Base-by-base conservation (phyloP, 768 basidiomycete species). In the Suillus tomentosus region DNA sequence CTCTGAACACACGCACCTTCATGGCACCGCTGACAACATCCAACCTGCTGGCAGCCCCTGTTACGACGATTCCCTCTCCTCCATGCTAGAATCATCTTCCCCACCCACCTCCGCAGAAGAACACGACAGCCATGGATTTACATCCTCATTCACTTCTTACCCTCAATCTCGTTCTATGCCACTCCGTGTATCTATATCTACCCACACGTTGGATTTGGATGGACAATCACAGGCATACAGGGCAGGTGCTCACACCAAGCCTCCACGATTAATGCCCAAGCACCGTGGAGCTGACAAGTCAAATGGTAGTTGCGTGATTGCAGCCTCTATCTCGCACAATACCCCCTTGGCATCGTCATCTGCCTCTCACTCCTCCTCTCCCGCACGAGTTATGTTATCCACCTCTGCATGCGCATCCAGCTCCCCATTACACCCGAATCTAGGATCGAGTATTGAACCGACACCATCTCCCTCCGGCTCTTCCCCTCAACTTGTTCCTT, bases 241-340 rank as follows among this genome's bases (percentile, higher is more conserved):
- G 59, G 53, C 62, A 67, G n/a, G 27, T 45, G 62, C 34, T 36
- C 65, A 56, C 27, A 60, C 51, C 17, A 63, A 71, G 31, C 71
- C 69, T 51, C 65, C 62, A 53, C 72, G 71, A 24, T 58, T 68
- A 37, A 60, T 69, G 55, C 66, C 71, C n/a, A 72, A 61, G 57
- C 54, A 71, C 0, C 71, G 65, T 14, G 36, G 64, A 19, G 50
- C 69, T 11, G 66, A 63, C 61, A 63, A 66, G 50, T 69, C 56
- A 24, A 58, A 58, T 40, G 56, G 39, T 39, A 42, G 24, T 42
- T 9, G 15, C 22, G 42, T 55, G 19, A 59, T 60, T 5, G 59
- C 65, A 19, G n/a, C 65, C 36, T 53, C 68, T 27, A 58, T 64
- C 24, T 40, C 60, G 6, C 36, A 37, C 24, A 61, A 5, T 11